Conservation (phyloP, 2,329 filamentous ascomycete species). For the Pyrenophora teres region DNA sequence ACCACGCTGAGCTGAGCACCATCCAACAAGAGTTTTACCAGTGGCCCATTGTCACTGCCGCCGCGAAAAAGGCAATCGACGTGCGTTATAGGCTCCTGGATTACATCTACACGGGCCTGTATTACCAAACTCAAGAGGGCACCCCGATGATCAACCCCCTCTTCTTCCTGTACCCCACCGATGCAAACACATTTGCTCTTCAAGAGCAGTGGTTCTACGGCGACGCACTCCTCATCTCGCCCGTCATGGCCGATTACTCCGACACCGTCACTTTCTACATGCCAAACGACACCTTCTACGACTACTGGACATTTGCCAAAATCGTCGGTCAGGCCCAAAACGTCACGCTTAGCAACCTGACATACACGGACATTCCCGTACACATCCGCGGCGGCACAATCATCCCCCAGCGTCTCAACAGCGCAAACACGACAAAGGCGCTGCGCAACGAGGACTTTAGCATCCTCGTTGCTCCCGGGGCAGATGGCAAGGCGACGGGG, state of each 20-base stretch:
- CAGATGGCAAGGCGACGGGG: conserved; percentile 67
- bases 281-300: conserved; percentile 63
- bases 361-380: conserved; percentile 64
- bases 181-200: conserved; percentile 57
- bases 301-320: conserved; percentile 60
- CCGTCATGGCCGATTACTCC: conserved; percentile 58
- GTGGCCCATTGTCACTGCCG: conserved; percentile 66
- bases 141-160: conserved; percentile 70
- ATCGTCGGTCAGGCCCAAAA: conserved; percentile 54
- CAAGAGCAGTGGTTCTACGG: conserved; percentile 66
- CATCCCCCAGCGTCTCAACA: conserved; percentile 61
- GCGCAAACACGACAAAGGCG: conserved; percentile 66
- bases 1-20: conserved; percentile 64
- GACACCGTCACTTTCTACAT: conserved; percentile 62
- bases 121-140: conserved; percentile 64
- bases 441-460: conserved; percentile 70
- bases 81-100: conserved; percentile 78
- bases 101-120: conserved; percentile 76
- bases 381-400: conserved; percentile 69
- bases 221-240: conserved; percentile 60
- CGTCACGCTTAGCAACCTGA: conserved; percentile 53
- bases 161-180: conserved; percentile 71
- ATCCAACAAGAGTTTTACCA: conserved; percentile 74
- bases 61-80: conserved; percentile 70
- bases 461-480: conserved; percentile 69